Evolutionary conservation across 1,139 yeast genomes (phyloP), one percentile per base, ranked within the genome.

Genomic region (Pichiaceae sp.): DNA sequence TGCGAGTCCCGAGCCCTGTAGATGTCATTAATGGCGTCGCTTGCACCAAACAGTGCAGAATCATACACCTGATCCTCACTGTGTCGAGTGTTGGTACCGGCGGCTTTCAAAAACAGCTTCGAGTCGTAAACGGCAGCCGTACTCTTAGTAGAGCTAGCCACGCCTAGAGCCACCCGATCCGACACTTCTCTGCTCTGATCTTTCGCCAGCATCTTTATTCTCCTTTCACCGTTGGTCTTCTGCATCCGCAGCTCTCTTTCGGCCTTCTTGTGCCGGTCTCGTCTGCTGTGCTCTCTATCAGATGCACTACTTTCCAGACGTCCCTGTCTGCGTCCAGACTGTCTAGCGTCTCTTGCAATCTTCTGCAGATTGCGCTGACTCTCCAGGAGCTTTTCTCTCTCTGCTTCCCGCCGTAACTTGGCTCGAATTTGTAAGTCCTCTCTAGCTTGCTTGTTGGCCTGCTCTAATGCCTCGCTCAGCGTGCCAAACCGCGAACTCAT

Each of bases 371-470:
- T 70, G 41, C 64, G 69, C 44, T 85, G 94, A 47, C 77, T 77
- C 38, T 72, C 76, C 19, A 60, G 60, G 33, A 71, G 68, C 46
- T 79, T 79, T 46, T 68, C 64, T 39, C 73, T 70, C 1, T 78
- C 79, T 38, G 68, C 48, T 47, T 72, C 68, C 47, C 67, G 70
- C 49, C 74, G 69, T 57, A 72, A 55, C 35, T 74, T 76, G 37
- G 78, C 75, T 36, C 91, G 66, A 28, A 68, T 54, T 39, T 69
- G 68, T 16, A 89, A 71, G 42, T 81, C 87, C 42, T 78, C 76
- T 43, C 95, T 63, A 0, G 95, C 94, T 33, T 72, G 64, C 29
- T 66, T 63, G 45, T 86, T 96, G 0, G 96, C 96, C 12, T 64
- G 60, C 39, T 77, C 83, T 40, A 89, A 64, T 0, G 96, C 95